Conservation (phyloP, 257 asterid genomes). For the Nicotiana knightiana region DNA sequence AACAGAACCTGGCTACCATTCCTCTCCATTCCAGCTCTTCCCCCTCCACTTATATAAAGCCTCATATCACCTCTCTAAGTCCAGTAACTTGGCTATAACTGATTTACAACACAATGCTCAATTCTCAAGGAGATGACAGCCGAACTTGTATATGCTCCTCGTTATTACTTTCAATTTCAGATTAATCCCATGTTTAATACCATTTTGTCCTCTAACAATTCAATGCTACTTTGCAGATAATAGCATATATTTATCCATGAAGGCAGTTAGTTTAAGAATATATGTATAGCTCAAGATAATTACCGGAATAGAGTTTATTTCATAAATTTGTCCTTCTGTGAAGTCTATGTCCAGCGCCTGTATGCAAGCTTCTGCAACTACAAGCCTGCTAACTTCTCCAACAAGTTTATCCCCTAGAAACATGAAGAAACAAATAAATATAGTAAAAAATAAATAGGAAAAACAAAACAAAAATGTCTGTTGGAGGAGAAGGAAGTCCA, state of each 20-base stretch:
- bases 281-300: neutral
- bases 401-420: slow-evolving; percentile 79
- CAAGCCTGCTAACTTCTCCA: slow-evolving; percentile 93
- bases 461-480: neutral
- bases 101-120: neutral
- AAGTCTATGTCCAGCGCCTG: slow-evolving; percentile 79
- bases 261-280: neutral
- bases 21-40: neutral
- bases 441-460: neutral
- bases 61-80: neutral
- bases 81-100: neutral
- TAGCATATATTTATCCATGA: neutral
- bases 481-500: neutral
- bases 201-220: neutral
- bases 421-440: neutral
- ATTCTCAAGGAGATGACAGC: neutral
- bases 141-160: neutral
- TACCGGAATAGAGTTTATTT: slow-evolving; percentile 82
- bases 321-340: slow-evolving; percentile 73
- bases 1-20: neutral
- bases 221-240: neutral
- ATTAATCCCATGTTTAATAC: neutral
- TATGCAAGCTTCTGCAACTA: slow-evolving; percentile 93
- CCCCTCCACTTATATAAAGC: neutral
- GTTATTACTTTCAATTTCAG: neutral